Evolutionary conservation across 2,329 filamentous ascomycete genomes (phyloP).

Genomic region (Microsporum audouinii): DNA sequence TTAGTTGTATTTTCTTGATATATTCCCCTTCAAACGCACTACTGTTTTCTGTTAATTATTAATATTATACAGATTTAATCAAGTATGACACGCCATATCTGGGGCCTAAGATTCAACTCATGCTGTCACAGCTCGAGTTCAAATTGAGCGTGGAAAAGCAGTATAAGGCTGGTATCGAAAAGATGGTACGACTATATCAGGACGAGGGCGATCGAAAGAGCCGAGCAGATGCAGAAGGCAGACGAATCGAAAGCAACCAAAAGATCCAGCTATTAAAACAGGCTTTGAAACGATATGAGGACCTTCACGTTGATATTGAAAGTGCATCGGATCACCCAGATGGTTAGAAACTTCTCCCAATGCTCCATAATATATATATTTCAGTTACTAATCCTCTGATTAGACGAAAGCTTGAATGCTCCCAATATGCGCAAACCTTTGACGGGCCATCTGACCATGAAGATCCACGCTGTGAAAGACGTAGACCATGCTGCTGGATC

Average conservation of each 20-base stretch:
- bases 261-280: constrained; percentile 95
- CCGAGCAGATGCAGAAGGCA: constrained; percentile 78
- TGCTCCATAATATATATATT: neutral
- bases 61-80: constrained; percentile 63
- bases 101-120: constrained; percentile 93
- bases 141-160: constrained; percentile 98
- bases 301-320: constrained; percentile 90
- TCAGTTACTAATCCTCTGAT: constrained; percentile 2
- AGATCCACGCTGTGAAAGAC: constrained; percentile 79
- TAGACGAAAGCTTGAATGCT: constrained; percentile 92
- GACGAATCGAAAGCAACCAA: constrained; percentile 88
- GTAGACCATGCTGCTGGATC: constrained; percentile 81
- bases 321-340: constrained; percentile 60
- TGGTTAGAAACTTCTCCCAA: constrained; percentile 45
- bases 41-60: constrained; percentile 1
- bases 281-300: constrained; percentile 91
- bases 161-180: constrained; percentile 97
- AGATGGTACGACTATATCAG: constrained; percentile 95
- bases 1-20: constrained; percentile 35
- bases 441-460: constrained; percentile 76
- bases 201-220: constrained; percentile 97
- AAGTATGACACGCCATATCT: constrained; percentile 96
- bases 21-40: neutral
- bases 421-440: constrained; percentile 94
- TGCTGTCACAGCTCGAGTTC: constrained; percentile 97